Evolutionary conservation across 2,329 filamentous ascomycete species (phyloP), one percentile per base, ranked within the genome.

Genomic region (Cytospora leucostoma): DNA sequence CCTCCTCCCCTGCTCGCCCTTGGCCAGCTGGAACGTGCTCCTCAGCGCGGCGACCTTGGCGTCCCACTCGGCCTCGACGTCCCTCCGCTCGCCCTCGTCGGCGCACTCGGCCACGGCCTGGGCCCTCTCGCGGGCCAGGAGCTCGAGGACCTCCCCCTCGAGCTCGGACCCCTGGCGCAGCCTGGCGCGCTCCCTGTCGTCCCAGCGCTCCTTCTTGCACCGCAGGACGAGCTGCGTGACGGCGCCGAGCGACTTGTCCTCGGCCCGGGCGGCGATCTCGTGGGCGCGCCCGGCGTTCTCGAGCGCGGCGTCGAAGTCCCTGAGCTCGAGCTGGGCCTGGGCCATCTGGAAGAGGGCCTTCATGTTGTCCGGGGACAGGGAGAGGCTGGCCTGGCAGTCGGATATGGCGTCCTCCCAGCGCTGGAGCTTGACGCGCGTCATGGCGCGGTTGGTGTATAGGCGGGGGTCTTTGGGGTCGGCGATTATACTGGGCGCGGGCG

Each of bases 171-270:
- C 80, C 66, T 86, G 80, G 15, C 85, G 80, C 32, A 80, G 71
- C 1, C 90, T 80, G 40, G 81, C 79, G 61, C 80, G 80, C 74
- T 98, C 94, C 67, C 81, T 80, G 12, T 86, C 83, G 40, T 94
- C 90, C 92, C 95, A 98, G 47, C 91, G 86, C 67, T 88, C 88
- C 75, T 94, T 94, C 76, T 96, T 96, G 71, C 91, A 92, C 63
- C 83, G 82, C 27, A 97, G 79, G 0, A 97, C 91, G 17, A 90
- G 84, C 17, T 82, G 80, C 0, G 90, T 93, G 52, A 97, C 86
- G 27, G 88, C 84, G 27, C 85, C 81, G 0, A 94, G 84, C 44
- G 88, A 89, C 65, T 84, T 85, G 72, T 88, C 89, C 71, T 85
- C 83, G 21, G 79, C 81, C 27, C 78, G 77, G 19, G 87, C 79